Conservation (phyloP, 305 asterid genomes). For the Fraxinus floribunda region DNA sequence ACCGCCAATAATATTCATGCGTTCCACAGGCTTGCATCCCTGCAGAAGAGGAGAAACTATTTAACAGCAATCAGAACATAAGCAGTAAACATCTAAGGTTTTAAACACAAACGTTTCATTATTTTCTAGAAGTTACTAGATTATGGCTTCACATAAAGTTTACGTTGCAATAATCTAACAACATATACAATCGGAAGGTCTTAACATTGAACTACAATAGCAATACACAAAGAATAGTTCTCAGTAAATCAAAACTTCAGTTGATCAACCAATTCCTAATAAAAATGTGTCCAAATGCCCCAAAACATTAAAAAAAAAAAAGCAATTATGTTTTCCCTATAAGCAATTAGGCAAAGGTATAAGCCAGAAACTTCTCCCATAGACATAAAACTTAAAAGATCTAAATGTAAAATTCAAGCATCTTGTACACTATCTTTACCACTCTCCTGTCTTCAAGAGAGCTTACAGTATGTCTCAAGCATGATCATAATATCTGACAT, state of each 20-base stretch:
- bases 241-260: background rate
- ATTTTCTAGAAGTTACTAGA: background rate
- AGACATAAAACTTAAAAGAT: background rate
- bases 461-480: background rate
- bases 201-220: background rate
- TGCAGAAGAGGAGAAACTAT: conserved; percentile 30
- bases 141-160: background rate
- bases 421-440: background rate
- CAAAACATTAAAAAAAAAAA: background rate
- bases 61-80: conserved; percentile 1
- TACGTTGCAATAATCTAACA: background rate
- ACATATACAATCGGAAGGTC: background rate
- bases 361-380: background rate
- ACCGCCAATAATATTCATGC: conserved; percentile 54
- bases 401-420: background rate
- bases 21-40: conserved; percentile 91
- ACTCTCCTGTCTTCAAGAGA: background rate
- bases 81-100: background rate
- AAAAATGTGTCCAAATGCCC: background rate
- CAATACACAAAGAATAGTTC: background rate
- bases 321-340: background rate
- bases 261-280: background rate
- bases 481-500: background rate
- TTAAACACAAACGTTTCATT: background rate
- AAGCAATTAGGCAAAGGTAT: background rate